Base-by-base conservation (phyloP, 1,139 yeast species). In the Chernovozyma sophiae-reginae region DNA sequence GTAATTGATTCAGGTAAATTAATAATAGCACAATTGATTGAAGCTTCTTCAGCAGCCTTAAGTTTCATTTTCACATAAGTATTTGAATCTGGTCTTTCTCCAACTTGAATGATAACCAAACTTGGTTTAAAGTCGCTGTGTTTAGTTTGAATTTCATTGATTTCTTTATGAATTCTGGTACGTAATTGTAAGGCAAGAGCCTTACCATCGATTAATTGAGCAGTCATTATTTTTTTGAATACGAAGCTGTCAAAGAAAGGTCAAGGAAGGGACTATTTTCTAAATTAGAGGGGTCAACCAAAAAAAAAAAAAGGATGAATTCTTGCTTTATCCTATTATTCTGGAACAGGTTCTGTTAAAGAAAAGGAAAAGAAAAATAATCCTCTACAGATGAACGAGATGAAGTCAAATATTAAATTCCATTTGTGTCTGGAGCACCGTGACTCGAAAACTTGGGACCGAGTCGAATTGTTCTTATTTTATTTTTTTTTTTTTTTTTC, bases 11-110 rank as follows among this genome's bases (percentile, higher is more conserved):
- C 94, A 14, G 86, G 79, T 49, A 87, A 71, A 44, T 77, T 79
- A 51, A 83, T 67, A 44, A 86, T 71, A 36, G 77, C 71, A 58
- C 95, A 89, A 24, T 68, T 70, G 47, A 92, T 83, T 42, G 81
- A 79, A 27, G 96, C 92, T 55, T 86, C 94, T 46, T 73, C 67
- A 24, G 97, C 96, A 20, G 97, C 97, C 67, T 82, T 86, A 49
- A 86, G 70, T 68, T 92, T 92, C 96, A 92, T 90, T 49, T 82
- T 79, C 40, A 92, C 97, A 62, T 92, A 92, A n/a, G 96, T 86
- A 35, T 86, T 74, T 11, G 97, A 87, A 58, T 92, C 98, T 28
- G 86, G 90, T 54, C 97, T 75, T 34, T 68, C 72, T 34, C 97
- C 97, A 20, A 92, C 95, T 65, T 92, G 98, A 48, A 92, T 73